A percentile compares a stretch with the other conserved stretches of the same genome.
phyloP scores from a whole-genome alignment of 768 basidiomycete species.

The Phlebiopsis gigantea region DNA sequence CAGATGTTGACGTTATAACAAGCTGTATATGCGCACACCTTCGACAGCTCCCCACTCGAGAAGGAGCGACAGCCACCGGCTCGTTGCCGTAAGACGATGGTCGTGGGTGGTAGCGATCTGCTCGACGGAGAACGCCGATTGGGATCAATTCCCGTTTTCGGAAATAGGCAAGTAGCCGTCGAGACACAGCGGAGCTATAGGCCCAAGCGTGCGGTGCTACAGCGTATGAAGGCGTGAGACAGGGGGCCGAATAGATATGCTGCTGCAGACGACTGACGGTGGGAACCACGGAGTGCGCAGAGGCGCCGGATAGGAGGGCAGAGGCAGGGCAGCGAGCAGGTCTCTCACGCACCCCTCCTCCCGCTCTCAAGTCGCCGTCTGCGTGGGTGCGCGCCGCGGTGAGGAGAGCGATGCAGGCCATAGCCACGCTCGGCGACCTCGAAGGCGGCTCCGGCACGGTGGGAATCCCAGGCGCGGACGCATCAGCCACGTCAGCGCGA shows the following conservation, averaged over 20 bases:
- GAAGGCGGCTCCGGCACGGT: constrained; percentile 17
- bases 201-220: background rate
- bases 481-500: constrained; percentile 24
- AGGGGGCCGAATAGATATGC: background rate
- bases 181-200: too few species aligned
- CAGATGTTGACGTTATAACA: too few species aligned
- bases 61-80: too few species aligned
- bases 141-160: too few species aligned
- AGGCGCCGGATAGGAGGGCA: too few species aligned
- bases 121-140: too few species aligned
- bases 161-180: too few species aligned
- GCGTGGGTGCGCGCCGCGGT: constrained; percentile 10
- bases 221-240: too few species aligned
- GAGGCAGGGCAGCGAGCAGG: background rate
- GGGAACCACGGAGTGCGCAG: background rate
- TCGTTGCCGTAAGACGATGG: too few species aligned
- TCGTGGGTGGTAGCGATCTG: too few species aligned
- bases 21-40: too few species aligned
- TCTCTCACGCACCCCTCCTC: background rate
- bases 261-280: background rate
- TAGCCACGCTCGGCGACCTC: constrained; percentile 12
- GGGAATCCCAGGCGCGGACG: constrained; percentile 14
- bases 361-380: constrained; percentile 6
- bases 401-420: background rate
- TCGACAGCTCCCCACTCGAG: too few species aligned